Percentiles rank a stretch among this genome's conserved stretches.
Evolutionary conservation across 352 stramenopile species (phyloP).

Genomic region (Pythium grandisporangium): DNA sequence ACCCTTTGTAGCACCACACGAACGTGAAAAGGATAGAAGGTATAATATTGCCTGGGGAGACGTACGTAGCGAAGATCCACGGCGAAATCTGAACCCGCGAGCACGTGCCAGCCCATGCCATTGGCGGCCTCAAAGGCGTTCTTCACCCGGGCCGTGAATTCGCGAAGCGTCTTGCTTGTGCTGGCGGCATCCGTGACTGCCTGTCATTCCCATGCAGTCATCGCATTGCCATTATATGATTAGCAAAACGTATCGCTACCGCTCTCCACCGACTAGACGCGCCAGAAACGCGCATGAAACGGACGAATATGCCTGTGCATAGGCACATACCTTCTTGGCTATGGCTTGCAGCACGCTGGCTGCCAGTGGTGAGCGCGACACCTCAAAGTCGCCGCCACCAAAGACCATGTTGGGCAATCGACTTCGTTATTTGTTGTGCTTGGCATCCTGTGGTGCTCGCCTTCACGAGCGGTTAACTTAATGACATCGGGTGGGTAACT

Average conservation of each 20-base stretch:
- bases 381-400: constrained; percentile 41
- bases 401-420: constrained; percentile 33
- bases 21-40: too few species aligned
- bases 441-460: too few species aligned
- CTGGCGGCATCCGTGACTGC: constrained; percentile 40
- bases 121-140: constrained; percentile 28
- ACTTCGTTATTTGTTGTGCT: too few species aligned
- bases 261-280: too few species aligned
- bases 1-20: too few species aligned
- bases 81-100: constrained; percentile 56
- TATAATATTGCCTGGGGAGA: too few species aligned
- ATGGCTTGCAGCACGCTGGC: constrained; percentile 22
- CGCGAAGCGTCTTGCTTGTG: constrained; percentile 46
- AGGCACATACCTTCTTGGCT: constrained; percentile 24
- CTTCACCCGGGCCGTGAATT: constrained; percentile 37
- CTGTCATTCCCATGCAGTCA: constrained; percentile 6
- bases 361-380: constrained; percentile 47
- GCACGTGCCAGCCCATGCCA: constrained; percentile 57
- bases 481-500: too few species aligned
- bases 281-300: neutral
- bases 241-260: too few species aligned
- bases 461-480: too few species aligned
- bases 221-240: too few species aligned
- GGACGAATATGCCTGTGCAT: neutral
- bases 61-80: constrained; percentile 75